Percentiles rank a stretch among this genome's conserved stretches.
These are phyloP conservation scores for Vigna reflexopilosa DNA, from an alignment of 306 rosid species.

Conservation along the genomic window DNA sequence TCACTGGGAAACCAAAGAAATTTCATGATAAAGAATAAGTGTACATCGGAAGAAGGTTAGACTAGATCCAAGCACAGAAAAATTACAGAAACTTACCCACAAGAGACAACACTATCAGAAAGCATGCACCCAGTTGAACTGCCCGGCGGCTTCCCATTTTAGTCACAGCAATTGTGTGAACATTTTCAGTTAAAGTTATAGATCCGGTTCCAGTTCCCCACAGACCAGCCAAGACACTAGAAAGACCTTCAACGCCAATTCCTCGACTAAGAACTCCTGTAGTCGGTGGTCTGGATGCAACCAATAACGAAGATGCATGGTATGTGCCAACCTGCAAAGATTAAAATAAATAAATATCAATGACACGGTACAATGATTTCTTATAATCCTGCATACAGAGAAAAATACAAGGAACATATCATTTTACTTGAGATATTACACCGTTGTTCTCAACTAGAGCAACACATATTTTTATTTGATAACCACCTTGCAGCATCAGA, in stretches of 20 bases:
- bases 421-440: conserved; percentile 27
- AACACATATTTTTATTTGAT: conserved; percentile 15
- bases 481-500: conserved; percentile 12
- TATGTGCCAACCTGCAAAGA: conserved; percentile 89
- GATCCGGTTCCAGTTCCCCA: conserved; percentile 99
- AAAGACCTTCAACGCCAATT: conserved; percentile 93
- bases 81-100: conserved; percentile 65
- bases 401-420: conserved; percentile 1
- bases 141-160: conserved; percentile 99
- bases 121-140: conserved; percentile 90
- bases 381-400: conserved; percentile 34
- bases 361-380: conserved; percentile 30
- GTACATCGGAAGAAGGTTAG: not conserved
- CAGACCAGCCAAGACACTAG: conserved; percentile 92
- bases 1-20: conserved; percentile 33
- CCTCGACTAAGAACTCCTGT: conserved; percentile 96
- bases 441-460: conserved; percentile 23
- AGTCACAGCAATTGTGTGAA: conserved; percentile 96
- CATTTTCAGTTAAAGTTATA: conserved; percentile 90
- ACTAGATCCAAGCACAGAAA: conserved; percentile 34
- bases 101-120: conserved; percentile 85
- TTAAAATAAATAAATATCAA: conserved; percentile 49
- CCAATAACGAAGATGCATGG: conserved; percentile 95
- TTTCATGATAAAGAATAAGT: conserved; percentile 25
- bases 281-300: conserved; percentile 97